phyloP scores from a whole-genome alignment of 2,329 filamentous ascomycete genomes.

The Aurifilum marmelostoma region DNA sequence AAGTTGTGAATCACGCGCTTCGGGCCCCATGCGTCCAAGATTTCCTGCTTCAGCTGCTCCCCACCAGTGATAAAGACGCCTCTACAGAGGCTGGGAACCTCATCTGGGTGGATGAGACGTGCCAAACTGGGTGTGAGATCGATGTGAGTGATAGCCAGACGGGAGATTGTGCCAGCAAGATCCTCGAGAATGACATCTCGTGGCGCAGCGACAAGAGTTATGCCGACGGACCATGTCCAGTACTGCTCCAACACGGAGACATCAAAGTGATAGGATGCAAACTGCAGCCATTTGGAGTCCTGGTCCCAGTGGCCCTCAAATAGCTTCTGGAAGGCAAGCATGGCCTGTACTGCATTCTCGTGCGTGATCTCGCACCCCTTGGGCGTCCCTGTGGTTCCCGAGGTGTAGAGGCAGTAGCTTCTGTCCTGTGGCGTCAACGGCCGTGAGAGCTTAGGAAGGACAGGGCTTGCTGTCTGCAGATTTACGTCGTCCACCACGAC shows the following conservation, averaged over 20 bases:
- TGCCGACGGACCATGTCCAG: conserved; percentile 92
- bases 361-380: conserved; percentile 91
- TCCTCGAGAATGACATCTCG: conserved; percentile 87
- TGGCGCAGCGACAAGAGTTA: conserved; percentile 80
- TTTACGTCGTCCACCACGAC: conserved; percentile 39
- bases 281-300: conserved; percentile 83
- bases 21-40: conserved; percentile 82
- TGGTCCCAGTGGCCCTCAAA: conserved; percentile 76
- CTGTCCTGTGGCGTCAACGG: conserved; percentile 57
- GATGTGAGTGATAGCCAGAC: conserved; percentile 81
- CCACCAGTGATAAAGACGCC: conserved; percentile 95
- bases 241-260: conserved; percentile 93
- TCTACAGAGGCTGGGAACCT: conserved; percentile 76
- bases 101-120: conserved; percentile 73
- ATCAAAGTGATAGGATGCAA: conserved; percentile 93
- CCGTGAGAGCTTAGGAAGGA: conserved; percentile 36
- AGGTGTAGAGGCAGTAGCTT: conserved; percentile 86
- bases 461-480: conserved; percentile 34
- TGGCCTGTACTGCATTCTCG: conserved; percentile 84
- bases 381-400: conserved; percentile 82
- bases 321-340: conserved; percentile 81
- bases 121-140: conserved; percentile 90
- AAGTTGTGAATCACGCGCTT: conserved; percentile 86
- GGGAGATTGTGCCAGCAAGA: conserved; percentile 71
- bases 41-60: conserved; percentile 85